Conservation (phyloP, 2,329 filamentous ascomycete species). For the Fusarium sp. region DNA sequence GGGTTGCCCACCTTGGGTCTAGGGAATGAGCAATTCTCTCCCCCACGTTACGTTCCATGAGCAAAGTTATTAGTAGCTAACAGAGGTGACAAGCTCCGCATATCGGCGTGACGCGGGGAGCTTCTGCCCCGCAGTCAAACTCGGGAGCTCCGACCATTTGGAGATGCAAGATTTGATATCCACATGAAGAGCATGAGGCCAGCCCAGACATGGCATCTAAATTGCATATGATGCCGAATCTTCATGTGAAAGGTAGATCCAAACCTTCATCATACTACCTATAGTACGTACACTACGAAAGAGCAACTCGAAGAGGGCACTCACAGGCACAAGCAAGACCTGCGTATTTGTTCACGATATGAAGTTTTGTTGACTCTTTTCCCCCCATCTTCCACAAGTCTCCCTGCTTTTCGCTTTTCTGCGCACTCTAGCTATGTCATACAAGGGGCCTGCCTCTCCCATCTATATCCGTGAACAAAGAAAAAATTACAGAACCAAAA, state of each 20-base stretch:
- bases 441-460: constrained; percentile 36
- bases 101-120: constrained; percentile 31
- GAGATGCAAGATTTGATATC: constrained; percentile 20
- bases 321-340: neutral
- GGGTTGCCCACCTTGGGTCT: neutral
- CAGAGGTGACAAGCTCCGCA: constrained; percentile 20
- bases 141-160: constrained; percentile 12
- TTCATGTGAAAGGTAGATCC: neutral
- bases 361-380: constrained; percentile 12
- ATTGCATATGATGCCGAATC: neutral
- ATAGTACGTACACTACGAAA: neutral
- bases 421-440: constrained; percentile 37
- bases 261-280: neutral
- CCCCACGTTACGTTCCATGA: constrained; percentile 2
- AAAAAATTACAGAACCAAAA: constrained; percentile 33
- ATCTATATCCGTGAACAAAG: constrained; percentile 37
- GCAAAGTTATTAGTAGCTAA: neutral
- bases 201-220: neutral
- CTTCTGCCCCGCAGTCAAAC: constrained; percentile 25
- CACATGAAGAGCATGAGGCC: constrained; percentile 1
- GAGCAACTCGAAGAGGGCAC: neutral
- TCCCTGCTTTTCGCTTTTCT: constrained; percentile 34
- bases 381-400: neutral
- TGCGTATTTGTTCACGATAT: constrained; percentile 15
- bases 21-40: neutral